phyloP scores from a whole-genome alignment of 169 alveolate genomes.

The Eimeria zaria region DNA sequence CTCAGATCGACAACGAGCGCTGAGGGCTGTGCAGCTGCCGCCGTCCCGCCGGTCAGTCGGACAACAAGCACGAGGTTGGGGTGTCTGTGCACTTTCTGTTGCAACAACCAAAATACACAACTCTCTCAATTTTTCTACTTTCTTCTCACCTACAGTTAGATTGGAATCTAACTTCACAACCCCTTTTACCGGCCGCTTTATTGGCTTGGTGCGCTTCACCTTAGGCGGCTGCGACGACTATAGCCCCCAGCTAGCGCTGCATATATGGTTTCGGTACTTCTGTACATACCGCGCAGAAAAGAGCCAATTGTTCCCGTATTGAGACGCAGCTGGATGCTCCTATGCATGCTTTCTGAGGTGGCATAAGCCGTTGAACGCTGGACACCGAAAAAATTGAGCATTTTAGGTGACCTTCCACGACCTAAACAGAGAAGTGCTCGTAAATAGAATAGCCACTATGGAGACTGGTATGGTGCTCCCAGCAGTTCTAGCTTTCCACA shows the following conservation, averaged over 20 bases:
- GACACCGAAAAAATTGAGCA: background rate
- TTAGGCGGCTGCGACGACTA: background rate
- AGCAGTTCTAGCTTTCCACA: background rate
- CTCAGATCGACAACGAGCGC: background rate
- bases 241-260: background rate
- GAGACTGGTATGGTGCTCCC: background rate
- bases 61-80: background rate
- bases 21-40: conserved; percentile 54
- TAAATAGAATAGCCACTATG: background rate
- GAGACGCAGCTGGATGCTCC: too few relatives aligned
- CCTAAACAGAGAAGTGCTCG: background rate
- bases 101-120: background rate
- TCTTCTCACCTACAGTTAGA: background rate
- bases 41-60: conserved; percentile 66
- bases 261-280: background rate
- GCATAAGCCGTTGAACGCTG: background rate
- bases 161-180: background rate
- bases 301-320: background rate
- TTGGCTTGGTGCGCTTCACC: background rate
- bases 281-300: background rate
- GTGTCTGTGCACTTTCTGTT: conserved; percentile 53
- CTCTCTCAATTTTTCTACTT: background rate
- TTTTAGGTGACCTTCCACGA: conserved; percentile 16
- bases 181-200: background rate
- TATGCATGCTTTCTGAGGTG: background rate